Base-by-base conservation (phyloP, 768 basidiomycete genomes). In the Agaricus bisporus region DNA sequence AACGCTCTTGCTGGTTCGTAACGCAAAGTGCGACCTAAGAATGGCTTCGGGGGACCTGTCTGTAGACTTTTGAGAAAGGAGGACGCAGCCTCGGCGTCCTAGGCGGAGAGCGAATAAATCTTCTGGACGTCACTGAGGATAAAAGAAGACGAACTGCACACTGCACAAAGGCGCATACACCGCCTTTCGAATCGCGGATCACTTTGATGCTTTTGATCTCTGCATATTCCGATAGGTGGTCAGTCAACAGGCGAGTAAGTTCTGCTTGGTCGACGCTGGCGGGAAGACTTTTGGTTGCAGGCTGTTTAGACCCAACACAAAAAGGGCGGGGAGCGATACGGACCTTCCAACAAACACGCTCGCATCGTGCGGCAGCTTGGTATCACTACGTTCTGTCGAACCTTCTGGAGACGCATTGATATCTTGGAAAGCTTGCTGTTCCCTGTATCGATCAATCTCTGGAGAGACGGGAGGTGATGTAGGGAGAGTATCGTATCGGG, bases 261-360 rank as follows among this genome's bases (percentile, higher is more conserved):
- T 90, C 85, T 44, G 64, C 62, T 50, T 82, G 80, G 51, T 88
- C 84, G 32, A 89, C 73, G 59, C 81, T 78, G 47, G 80, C 72
- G 10, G 90, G 89, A 56, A 91, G 73, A 64, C 89, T 91, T 42
- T 45, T 39, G 51, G 42, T 20, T 14, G 42, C 32, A 56, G 42
- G 49, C 39, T 41, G 41, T 45, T 45, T 53, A 54, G 25, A 4
- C 28, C 42, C 11, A 29, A 49, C 38, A 36, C 50, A 22, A 20
- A 36, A 17, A 25, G 25, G 41, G 20, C 25, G 56, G n/a, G 42
- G 32, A 51, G 54, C 38, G 22, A 41, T 52, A 59, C 64, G 4
- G 61, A 88, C 89, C 88, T 90, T 66, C 91, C 90, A 56, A 91
- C 84, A 66, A 92, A 92, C 60, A 92, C 77, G 61, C 87, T 90